A percentile compares a stretch with the other conserved stretches of the same genome.
phyloP scores from a whole-genome alignment of 192 early-diverging fungal species.

The Coemansia sp. region DNA sequence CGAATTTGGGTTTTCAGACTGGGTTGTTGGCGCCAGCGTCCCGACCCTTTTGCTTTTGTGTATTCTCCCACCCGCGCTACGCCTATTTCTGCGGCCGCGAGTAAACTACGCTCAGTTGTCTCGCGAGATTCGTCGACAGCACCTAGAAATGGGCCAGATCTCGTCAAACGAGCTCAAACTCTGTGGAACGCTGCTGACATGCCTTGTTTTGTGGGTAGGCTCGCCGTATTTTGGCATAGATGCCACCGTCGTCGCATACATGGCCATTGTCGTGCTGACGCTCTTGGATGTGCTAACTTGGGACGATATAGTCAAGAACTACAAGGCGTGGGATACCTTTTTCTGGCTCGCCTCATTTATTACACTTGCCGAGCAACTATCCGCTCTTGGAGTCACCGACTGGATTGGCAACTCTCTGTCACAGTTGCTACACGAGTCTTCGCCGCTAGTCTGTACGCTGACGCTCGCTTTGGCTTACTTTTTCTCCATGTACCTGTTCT shows the following conservation, averaged over 20 bases:
- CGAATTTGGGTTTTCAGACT: slow-evolving; percentile 67
- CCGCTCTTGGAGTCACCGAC: slow-evolving; percentile 66
- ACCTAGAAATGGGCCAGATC: slow-evolving; percentile 23
- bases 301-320: slow-evolving; percentile 68
- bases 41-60: slow-evolving; percentile 52
- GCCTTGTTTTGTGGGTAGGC: slow-evolving; percentile 67
- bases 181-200: slow-evolving; percentile 57
- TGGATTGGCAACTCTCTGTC: slow-evolving; percentile 67
- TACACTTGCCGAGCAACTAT: slow-evolving; percentile 73
- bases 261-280: slow-evolving; percentile 62
- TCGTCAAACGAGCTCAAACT: slow-evolving; percentile 51
- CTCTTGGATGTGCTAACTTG: slow-evolving; percentile 65
- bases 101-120: slow-evolving; percentile 30
- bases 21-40: slow-evolving; percentile 62
- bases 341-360: slow-evolving; percentile 84
- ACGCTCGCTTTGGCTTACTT: slow-evolving; percentile 65
- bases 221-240: slow-evolving; percentile 63
- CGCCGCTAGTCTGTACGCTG: slow-evolving; percentile 48
- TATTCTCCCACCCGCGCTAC: slow-evolving; percentile 38
- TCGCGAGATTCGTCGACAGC: slow-evolving; percentile 32
- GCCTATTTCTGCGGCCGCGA: slow-evolving; percentile 32
- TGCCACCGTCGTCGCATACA: slow-evolving; percentile 68
- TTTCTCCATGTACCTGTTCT: slow-evolving; percentile 75
- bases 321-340: slow-evolving; percentile 79
- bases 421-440: slow-evolving; percentile 34